Percentiles rank a stretch among this genome's conserved stretches.
Conservation (phyloP, 352 stramenopile genomes). For the Phytophthora palmivora region DNA sequence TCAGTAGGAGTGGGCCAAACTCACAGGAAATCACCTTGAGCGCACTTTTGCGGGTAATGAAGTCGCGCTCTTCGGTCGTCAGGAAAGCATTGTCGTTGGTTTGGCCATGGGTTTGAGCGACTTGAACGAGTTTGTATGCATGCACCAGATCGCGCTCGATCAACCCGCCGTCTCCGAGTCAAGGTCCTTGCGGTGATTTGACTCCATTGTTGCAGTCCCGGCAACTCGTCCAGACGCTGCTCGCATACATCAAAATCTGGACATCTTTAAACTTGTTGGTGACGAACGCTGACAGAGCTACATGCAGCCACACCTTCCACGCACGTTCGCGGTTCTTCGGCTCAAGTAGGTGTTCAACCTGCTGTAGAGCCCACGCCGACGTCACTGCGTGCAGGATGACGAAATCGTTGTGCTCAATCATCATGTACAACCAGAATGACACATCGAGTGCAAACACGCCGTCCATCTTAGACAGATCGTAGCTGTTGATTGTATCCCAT, state of each 20-base stretch:
- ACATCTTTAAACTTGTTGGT: slow-evolving; percentile 34
- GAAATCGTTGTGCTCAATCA: slow-evolving; percentile 50
- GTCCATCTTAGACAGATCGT: slow-evolving; percentile 43
- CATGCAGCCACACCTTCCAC: slow-evolving; percentile 48
- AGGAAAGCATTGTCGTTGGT: slow-evolving; percentile 43
- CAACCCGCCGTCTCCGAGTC: slow-evolving; percentile 42
- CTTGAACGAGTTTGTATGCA: slow-evolving; percentile 70
- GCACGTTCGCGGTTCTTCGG: slow-evolving; percentile 30
- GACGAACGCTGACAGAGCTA: slow-evolving; percentile 43
- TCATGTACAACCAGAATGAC: slow-evolving; percentile 45
- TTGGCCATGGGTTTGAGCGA: slow-evolving; percentile 41
- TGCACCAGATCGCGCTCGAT: slow-evolving; percentile 44
- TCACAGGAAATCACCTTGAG: slow-evolving; percentile 53
- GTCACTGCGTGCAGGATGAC: slow-evolving; percentile 48
- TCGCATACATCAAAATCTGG: slow-evolving; percentile 40
- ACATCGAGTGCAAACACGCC: slow-evolving; percentile 43
- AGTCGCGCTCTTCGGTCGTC: slow-evolving; percentile 47
- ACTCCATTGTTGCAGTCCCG: slow-evolving; percentile 44
- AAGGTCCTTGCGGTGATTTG: slow-evolving; percentile 51
- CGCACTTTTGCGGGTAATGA: slow-evolving; percentile 46
- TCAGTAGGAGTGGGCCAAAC: slow-evolving; percentile 27
- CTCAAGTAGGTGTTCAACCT: slow-evolving; percentile 42
- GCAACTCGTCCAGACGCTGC: slow-evolving; percentile 18
- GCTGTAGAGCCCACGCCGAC: slow-evolving; percentile 45
- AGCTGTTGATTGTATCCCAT: slow-evolving; percentile 33